Percentiles rank a stretch among this genome's conserved stretches.
Conservation (phyloP, 805 yeast species). For the Wickerhamiella kurtzmanii region DNA sequence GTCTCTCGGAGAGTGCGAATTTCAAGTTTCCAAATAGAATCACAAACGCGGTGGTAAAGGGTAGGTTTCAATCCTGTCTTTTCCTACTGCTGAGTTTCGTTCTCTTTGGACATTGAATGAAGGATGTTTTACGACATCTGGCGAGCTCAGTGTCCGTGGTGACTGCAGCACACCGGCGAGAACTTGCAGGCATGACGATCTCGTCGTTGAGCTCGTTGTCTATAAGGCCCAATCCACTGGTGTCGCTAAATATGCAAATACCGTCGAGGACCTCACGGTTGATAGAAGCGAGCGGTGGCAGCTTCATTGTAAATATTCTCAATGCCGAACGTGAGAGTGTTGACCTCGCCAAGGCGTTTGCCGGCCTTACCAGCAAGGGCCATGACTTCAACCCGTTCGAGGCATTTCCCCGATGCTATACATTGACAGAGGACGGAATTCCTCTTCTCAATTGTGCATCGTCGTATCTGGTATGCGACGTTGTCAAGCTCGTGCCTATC, state of each 20-base stretch:
- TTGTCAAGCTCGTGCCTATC: constrained; percentile 27
- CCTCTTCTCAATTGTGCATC: constrained; percentile 20
- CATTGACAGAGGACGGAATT: constrained; percentile 10
- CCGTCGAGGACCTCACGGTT: constrained; percentile 71
- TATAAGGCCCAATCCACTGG: constrained; percentile 58
- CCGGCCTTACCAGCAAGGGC: constrained; percentile 33
- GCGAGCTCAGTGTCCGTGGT: constrained; percentile 46
- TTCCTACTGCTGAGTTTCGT: not conserved
- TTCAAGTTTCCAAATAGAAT: too few relatives aligned
- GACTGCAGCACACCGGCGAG: constrained; percentile 36
- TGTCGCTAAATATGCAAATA: constrained; percentile 74
- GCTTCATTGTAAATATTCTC: constrained; percentile 58
- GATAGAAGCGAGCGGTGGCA: constrained; percentile 36
- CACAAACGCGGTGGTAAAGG: too few relatives aligned
- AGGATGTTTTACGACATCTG: constrained; percentile 27
- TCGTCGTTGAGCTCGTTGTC: constrained; percentile 79
- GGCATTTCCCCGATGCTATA: constrained; percentile 14
- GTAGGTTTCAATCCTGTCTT: too few relatives aligned
- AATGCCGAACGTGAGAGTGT: constrained; percentile 47
- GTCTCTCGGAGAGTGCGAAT: too few relatives aligned
- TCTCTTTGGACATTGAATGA: not conserved
- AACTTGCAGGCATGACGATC: constrained; percentile 56
- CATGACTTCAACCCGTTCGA: constrained; percentile 25
- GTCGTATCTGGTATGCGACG: constrained; percentile 22
- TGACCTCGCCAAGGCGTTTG: constrained; percentile 50